Percentiles rank a stretch among this genome's conserved stretches.
phyloP scores from a whole-genome alignment of 176 grass and related monocot genomes.

The Hordeum vulgare region DNA sequence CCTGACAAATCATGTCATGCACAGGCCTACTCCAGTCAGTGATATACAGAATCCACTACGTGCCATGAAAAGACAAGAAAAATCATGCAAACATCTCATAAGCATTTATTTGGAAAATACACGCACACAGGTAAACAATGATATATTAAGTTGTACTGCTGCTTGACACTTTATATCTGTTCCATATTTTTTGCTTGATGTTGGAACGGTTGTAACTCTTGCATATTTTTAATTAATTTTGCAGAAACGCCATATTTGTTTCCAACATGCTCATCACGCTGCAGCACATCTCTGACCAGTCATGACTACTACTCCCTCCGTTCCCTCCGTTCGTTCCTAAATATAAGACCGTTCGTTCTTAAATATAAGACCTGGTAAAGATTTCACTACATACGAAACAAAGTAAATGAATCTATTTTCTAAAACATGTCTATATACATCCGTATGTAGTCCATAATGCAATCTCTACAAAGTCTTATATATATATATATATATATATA shows the following conservation, averaged over 20 bases:
- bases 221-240: neutral
- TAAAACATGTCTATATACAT: no score
- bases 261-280: neutral
- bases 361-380: no score
- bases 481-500: no score
- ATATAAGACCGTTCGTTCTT: no score
- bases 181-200: neutral
- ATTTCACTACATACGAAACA: no score
- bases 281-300: neutral
- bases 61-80: constrained; percentile 18
- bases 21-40: constrained; percentile 17
- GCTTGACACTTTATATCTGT: neutral
- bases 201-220: neutral
- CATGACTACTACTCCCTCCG: no score
- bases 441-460: no score
- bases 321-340: no score
- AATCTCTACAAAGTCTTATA: no score
- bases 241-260: neutral
- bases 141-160: neutral
- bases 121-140: neutral
- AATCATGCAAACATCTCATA: neutral
- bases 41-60: neutral
- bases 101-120: neutral
- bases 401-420: no score
- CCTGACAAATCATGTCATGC: constrained; percentile 32